Percentiles rank a stretch among this genome's conserved stretches.
phyloP scores from a whole-genome alignment of 2,329 filamentous ascomycete genomes.

The Diaporthe sp. region DNA sequence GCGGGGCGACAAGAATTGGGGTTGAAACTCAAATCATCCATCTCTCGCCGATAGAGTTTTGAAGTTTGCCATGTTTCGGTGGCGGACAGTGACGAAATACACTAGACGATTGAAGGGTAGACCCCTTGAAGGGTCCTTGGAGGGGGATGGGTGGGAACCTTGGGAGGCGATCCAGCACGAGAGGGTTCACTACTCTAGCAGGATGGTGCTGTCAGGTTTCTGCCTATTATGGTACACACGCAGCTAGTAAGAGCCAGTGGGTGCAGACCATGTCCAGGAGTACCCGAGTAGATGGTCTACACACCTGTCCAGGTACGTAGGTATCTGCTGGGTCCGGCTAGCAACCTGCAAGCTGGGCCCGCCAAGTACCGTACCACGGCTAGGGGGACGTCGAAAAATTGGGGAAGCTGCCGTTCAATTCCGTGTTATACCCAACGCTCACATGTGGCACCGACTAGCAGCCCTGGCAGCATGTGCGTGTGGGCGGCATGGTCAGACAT shows the following conservation, averaged over 20 bases:
- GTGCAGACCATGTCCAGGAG: constrained; percentile 8
- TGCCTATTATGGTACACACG: neutral
- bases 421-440: constrained; percentile 22
- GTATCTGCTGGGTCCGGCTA: neutral
- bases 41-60: constrained; percentile 29
- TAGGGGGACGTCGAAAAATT: neutral
- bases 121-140: neutral
- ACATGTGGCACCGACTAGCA: neutral
- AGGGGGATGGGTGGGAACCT: no score
- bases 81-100: constrained; percentile 21
- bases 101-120: neutral
- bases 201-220: neutral
- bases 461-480: constrained; percentile 1
- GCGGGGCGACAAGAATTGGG: constrained; percentile 21
- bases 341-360: neutral
- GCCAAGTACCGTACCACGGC: neutral
- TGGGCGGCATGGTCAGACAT: neutral
- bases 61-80: constrained; percentile 32
- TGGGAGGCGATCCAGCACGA: neutral
- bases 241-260: neutral
- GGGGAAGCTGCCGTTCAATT: constrained; percentile 11
- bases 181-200: neutral
- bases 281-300: neutral
- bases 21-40: constrained; percentile 32
- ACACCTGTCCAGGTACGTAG: neutral